Conservation (phyloP, 441 rosid genomes). For the Viola pubescens region DNA sequence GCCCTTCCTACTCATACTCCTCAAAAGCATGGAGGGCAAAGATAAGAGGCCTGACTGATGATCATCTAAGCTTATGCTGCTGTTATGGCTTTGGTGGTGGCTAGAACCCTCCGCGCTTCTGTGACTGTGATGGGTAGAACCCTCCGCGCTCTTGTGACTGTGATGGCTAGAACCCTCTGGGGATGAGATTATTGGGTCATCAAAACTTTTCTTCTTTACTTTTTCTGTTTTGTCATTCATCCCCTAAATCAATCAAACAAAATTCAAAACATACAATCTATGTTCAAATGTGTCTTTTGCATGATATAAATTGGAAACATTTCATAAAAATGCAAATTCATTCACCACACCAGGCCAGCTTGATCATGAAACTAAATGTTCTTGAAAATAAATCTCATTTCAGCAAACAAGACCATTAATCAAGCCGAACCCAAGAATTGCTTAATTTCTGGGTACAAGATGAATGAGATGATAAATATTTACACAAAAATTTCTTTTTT, state of each 20-base stretch:
- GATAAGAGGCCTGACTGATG: conserved; percentile 43
- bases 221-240: no score
- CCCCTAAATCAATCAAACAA: background rate
- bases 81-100: conserved; percentile 12
- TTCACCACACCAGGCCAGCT: no score
- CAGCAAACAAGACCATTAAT: no score
- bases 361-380: no score
- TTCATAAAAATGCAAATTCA: no score
- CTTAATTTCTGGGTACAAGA: no score
- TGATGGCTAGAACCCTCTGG: no score
- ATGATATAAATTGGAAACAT: no score
- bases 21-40: conserved; percentile 31
- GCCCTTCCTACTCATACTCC: conserved; percentile 38
- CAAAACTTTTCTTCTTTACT: no score
- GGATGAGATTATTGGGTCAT: no score
- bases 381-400: no score
- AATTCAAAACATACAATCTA: background rate
- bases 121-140: conserved; percentile 5
- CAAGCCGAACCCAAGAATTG: no score
- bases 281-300: background rate
- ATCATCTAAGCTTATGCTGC: conserved; percentile 18
- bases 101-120: conserved; percentile 20
- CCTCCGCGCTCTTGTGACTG: background rate
- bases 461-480: background rate
- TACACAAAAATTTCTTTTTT: background rate